A percentile compares a stretch with the other conserved stretches of the same genome.
phyloP scores from a whole-genome alignment of 805 yeast species.

The Isabelozyma pseudorhagii region DNA sequence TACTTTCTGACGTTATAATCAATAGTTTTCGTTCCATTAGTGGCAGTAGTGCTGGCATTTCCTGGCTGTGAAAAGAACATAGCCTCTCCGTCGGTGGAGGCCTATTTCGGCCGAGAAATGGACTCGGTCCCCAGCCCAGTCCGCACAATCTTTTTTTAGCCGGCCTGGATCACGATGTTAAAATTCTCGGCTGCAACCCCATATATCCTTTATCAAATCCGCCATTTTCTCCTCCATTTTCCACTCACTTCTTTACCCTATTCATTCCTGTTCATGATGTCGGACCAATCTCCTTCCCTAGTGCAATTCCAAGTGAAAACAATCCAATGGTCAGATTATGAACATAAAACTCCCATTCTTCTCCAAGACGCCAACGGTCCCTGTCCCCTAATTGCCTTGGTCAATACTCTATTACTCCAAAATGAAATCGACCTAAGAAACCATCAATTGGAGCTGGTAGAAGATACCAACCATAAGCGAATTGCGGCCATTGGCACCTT shows the following conservation, averaged over 20 bases:
- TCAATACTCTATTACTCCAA: conserved; percentile 63
- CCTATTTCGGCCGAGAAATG: too few species aligned
- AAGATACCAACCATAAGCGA: neutral
- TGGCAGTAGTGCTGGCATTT: too few species aligned
- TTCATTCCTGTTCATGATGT: neutral
- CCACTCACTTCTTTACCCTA: neutral
- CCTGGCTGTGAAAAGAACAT: too few species aligned
- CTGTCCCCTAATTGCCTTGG: conserved; percentile 77
- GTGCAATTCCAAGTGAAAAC: conserved; percentile 13
- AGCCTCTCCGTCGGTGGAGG: too few species aligned
- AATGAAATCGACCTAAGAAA: conserved; percentile 26
- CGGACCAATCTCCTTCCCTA: neutral
- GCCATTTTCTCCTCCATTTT: neutral
- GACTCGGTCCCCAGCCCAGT: too few species aligned
- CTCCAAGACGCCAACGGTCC: conserved; percentile 85
- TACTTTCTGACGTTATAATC: neutral
- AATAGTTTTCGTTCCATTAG: too few species aligned
- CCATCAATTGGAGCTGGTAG: conserved; percentile 1
- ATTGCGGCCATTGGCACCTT: conserved; percentile 11
- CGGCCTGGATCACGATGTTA: too few species aligned
- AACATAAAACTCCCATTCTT: conserved; percentile 50
- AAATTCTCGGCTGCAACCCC: too few species aligned
- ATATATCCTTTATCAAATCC: neutral
- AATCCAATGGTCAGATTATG: conserved; percentile 34
- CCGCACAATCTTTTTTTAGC: too few species aligned